Evolutionary conservation across 768 basidiomycete genomes (phyloP), one percentile per base, ranked within the genome.

Genomic region (Macrolepiota albuminosa): DNA sequence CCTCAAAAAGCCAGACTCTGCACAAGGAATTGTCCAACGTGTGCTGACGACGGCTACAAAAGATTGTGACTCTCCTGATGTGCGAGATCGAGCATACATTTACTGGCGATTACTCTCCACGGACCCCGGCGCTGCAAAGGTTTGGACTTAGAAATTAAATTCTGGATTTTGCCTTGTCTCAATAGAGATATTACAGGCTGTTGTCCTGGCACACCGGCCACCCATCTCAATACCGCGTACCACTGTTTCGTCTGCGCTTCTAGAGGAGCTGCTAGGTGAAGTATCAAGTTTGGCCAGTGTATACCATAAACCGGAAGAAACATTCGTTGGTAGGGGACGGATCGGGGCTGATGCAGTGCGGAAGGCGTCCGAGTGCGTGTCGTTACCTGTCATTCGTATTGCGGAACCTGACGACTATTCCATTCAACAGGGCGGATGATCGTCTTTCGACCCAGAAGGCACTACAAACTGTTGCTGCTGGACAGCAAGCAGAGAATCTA

Each of bases 71-170:
- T 95, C 90, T 6, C 93, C 97, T 13, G 96, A 98, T 71, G 93
- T 99, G 16, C 83, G 97, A 45, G 97, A 99, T 71, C 82, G 95
- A 52, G 97, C 97, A 1, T 99, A 98, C 69, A 96, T 98, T 43
- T 98, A 98, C 69, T 99, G 97, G 97, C 81, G 97, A 61, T 69
- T 99, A 63, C 72, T 99, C 31, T 96, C 93, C 6, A 95, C 93
- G 58, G 96, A 99, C 72, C 93, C 95, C 1, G 92, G 85, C 2
- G 94, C 96, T 18, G 96, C 97, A 0, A 99, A 98, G 82, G 95
- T 92, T 62, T 52, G 76, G 61, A 11, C 10, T 57, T 9, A 26
- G 40, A 31, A 36, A 1, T 43, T 31, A 9, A 3, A 10, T 26
- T 48, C n/a, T 40, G 11, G 26, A 24, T 46, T n/a, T n/a, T 24